Conservation (phyloP, 2,329 filamentous ascomycete genomes). For the Drechslerella dactyloides region DNA sequence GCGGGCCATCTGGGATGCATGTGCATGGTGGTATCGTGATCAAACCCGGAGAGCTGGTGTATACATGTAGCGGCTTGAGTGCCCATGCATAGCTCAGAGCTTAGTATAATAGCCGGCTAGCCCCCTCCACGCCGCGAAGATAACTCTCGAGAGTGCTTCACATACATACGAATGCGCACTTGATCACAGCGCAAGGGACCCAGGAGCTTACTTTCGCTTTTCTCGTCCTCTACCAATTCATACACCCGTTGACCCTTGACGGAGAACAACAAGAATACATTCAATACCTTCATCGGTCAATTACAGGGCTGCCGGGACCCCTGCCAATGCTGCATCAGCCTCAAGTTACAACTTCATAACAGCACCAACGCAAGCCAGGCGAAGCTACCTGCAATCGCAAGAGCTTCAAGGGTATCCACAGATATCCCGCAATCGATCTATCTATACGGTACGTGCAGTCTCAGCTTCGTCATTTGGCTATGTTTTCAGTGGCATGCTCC, state of each 20-base stretch:
- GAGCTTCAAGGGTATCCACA: conserved; percentile 3
- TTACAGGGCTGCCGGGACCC: background rate
- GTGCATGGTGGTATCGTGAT: too few relatives aligned
- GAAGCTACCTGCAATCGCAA: conserved; percentile 20
- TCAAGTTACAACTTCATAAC: background rate
- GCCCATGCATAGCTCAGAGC: too few relatives aligned
- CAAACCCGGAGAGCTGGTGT: too few relatives aligned
- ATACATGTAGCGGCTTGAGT: too few relatives aligned
- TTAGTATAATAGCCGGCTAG: too few relatives aligned
- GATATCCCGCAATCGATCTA: conserved; percentile 13
- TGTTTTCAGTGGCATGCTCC: conserved; percentile 20
- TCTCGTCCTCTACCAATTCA: background rate
- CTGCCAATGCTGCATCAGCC: conserved; percentile 1
- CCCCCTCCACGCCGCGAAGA: too few relatives aligned
- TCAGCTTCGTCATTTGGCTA: conserved; percentile 40
- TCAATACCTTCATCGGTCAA: background rate
- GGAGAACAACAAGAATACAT: too few relatives aligned
- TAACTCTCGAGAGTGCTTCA: too few relatives aligned
- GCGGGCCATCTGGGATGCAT: too few relatives aligned
- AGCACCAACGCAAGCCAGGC: background rate
- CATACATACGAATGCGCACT: too few relatives aligned
- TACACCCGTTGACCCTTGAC: too few relatives aligned
- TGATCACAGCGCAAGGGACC: background rate
- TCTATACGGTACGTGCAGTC: conserved; percentile 24
- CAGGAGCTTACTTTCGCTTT: background rate